A percentile compares a stretch with the other conserved stretches of the same genome.
These are phyloP conservation scores for Kodamaea kaohsiungensis DNA, from an alignment of 805 yeast genomes.

Conservation along the genomic window DNA sequence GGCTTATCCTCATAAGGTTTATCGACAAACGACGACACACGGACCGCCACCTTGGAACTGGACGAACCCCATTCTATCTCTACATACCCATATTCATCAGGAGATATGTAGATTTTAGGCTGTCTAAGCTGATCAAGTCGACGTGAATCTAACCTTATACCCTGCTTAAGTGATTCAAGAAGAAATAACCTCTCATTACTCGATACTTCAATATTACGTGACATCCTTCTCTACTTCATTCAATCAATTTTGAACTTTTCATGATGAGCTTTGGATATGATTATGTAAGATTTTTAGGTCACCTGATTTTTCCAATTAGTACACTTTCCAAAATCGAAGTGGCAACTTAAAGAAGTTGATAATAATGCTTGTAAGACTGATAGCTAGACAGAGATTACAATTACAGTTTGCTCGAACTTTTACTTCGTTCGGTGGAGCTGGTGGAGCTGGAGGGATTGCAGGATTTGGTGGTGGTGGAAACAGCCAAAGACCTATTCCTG, in stretches of 20 bases:
- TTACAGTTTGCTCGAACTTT: neutral
- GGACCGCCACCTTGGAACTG: conserved; percentile 61
- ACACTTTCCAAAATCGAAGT: neutral
- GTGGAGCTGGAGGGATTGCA: neutral
- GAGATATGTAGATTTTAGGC: conserved; percentile 62
- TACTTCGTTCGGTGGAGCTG: conserved; percentile 6
- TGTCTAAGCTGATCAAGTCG: conserved; percentile 61
- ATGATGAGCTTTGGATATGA: neutral
- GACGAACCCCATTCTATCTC: conserved; percentile 80
- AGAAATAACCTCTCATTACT: conserved; percentile 64
- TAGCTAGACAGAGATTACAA: neutral
- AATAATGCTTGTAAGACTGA: neutral
- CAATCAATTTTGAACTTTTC: no score
- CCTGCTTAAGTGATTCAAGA: conserved; percentile 60
- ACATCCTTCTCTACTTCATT: conserved; percentile 41
- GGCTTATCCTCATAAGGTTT: conserved; percentile 90
- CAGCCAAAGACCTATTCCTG: neutral
- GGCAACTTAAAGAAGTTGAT: neutral
- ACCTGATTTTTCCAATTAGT: no score
- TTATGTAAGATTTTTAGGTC: neutral
- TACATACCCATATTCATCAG: conserved; percentile 75
- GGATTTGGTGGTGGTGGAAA: neutral
- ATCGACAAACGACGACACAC: conserved; percentile 73
- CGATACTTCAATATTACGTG: conserved; percentile 61
- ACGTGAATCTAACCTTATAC: conserved; percentile 71